Evolutionary conservation across 139 green algal species (phyloP), one percentile per base, ranked within the genome.

Genomic region (Astrephomene gubernaculifera): DNA sequence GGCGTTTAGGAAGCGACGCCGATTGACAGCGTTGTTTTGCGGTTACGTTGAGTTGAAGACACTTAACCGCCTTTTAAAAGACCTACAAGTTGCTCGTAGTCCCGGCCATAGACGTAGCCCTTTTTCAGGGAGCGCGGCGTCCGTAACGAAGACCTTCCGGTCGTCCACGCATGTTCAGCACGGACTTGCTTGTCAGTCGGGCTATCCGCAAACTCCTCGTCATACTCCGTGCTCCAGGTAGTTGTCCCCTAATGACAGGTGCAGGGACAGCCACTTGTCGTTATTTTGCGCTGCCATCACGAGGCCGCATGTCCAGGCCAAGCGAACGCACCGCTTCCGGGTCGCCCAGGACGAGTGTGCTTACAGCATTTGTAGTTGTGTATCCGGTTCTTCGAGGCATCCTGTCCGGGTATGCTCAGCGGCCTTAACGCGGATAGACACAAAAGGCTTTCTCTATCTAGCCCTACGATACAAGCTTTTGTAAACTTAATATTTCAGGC

Each of bases 71-170:
- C 12, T 17, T 57, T 12, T 57, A 70, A 70, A 45, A 27, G 39
- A 31, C 65, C 8, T 60, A 80, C 80, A 53, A 87, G 82, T 22
- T 75, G 49, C 31, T 82, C 70, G 41, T 87, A 87, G 29, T 87
- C 82, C 24, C 82, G 4, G 9, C 57, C 39, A 24, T 60, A 44
- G 25, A 87, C 82, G 44, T 73, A 87, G 9, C 82, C 82, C 60
- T 81, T 81, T 19, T 87, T 87, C 38, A 87, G 43, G 43, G 69
- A 81, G 0, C 69, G 71, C 1, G 82, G 82, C 31, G 82, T 82
- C 29, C 71, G 60, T 24, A 79, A 44, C n/a, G 49, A 68, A 22
- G 71, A 33, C 49, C 31, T 80, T 33, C 22, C 49, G 31, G 45
- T 68, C 31, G 17, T 2, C 33, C 33, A 35, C 22, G 52, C 71